These are phyloP conservation scores for Trichosanthes cucumerina DNA, from an alignment of 306 rosid species.

Conservation along the genomic window DNA sequence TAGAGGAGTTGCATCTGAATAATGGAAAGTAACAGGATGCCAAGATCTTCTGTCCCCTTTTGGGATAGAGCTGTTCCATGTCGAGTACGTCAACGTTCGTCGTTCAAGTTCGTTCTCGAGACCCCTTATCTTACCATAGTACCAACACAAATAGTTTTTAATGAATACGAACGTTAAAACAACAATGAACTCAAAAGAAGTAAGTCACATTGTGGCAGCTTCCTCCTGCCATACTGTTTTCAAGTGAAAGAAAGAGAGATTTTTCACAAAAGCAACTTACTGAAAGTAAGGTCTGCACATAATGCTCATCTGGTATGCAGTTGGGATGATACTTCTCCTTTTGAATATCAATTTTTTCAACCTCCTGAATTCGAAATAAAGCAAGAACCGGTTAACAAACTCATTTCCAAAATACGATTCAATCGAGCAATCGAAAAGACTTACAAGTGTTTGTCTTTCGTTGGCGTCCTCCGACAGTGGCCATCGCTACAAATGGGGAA, in stretches of 20 bases:
- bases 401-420: not conserved
- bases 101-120: conserved; percentile 18
- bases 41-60: conserved; percentile 16
- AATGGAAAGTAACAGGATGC: conserved; percentile 23
- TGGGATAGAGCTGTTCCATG: conserved; percentile 18
- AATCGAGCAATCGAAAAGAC: not conserved
- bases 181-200: not conserved
- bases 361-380: not conserved
- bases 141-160: not conserved
- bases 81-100: conserved; percentile 23
- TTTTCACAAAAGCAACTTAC: conserved; percentile 21
- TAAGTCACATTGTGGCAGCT: too few relatives aligned
- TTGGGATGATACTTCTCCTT: conserved; percentile 84
- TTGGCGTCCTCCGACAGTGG: not conserved
- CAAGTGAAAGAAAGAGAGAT: not conserved
- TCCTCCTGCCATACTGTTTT: too few relatives aligned
- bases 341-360: conserved; percentile 24
- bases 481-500: conserved; percentile 17
- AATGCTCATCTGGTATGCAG: conserved; percentile 97
- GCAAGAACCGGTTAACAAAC: not conserved
- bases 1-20: conserved; percentile 16
- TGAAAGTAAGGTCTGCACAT: conserved; percentile 74
- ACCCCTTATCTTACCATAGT: conserved; percentile 14
- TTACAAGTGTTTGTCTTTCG: conserved; percentile 9
- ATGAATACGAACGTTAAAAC: not conserved